These are phyloP conservation scores for Nakazawaea holstii DNA, from an alignment of 805 yeast genomes.

Conservation along the genomic window DNA sequence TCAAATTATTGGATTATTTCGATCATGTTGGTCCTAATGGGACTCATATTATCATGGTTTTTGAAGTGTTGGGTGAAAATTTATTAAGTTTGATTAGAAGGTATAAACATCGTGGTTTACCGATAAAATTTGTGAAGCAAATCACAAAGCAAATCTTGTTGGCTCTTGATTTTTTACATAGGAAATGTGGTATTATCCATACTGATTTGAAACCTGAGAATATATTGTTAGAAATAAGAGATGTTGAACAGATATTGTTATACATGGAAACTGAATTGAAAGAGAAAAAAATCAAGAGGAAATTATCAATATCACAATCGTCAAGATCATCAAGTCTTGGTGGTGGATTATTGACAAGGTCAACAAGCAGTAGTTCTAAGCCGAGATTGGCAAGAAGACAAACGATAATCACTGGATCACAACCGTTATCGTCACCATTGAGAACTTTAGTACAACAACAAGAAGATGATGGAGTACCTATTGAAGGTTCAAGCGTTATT, in stretches of 20 bases:
- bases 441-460: slow-evolving; percentile 37
- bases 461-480: slow-evolving; percentile 26
- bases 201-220: slow-evolving; percentile 78
- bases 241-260: slow-evolving; percentile 46
- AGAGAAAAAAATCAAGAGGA: slow-evolving; percentile 18
- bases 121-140: slow-evolving; percentile 47
- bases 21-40: slow-evolving; percentile 90
- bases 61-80: slow-evolving; percentile 95
- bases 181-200: slow-evolving; percentile 62
- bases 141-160: slow-evolving; percentile 50
- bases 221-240: slow-evolving; percentile 47
- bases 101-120: slow-evolving; percentile 47
- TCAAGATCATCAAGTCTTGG: neutral
- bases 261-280: slow-evolving; percentile 34
- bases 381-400: slow-evolving; percentile 54
- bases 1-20: slow-evolving; percentile 77
- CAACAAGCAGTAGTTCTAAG: neutral
- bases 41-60: slow-evolving; percentile 91
- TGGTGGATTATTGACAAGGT: neutral
- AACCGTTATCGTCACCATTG: slow-evolving; percentile 87
- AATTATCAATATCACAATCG: slow-evolving; percentile 7
- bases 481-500: slow-evolving; percentile 18
- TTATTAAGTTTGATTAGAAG: slow-evolving; percentile 77
- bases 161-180: slow-evolving; percentile 54
- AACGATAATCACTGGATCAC: slow-evolving; percentile 83